Evolutionary conservation across 2,329 filamentous ascomycete genomes (phyloP), one percentile per base, ranked within the genome.

Genomic region (Arthrobotrys sinensis): DNA sequence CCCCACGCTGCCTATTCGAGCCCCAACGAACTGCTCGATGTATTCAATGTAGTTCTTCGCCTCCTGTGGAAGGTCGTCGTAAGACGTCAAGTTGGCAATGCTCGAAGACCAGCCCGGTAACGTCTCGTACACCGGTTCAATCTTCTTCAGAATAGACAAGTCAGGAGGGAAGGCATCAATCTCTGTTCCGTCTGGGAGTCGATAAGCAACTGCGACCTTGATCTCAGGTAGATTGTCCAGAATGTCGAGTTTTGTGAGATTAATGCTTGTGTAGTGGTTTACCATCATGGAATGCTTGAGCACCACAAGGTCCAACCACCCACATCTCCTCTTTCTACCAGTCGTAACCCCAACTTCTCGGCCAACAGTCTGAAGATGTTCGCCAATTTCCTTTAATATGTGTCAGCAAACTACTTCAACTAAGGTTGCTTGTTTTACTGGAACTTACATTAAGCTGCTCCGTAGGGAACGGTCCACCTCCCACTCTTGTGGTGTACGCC

Each of bases 181-280:
- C 69, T 85, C 85, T 82, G 88, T 82, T 34, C 86, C 87, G 46
- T 84, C 82, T 46, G 85, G 83, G 66, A 86, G 83, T 81, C 87
- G 87, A 85, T 97, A 97, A 1, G 89, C 90, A 12, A 91, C 89
- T 16, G 91, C 92, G 63, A 93, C 87, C 84, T 94, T 92, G 85
- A 96, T 88, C 82, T 90, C 90, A 8, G 89, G 87, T 83, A 97
- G 93, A 36, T 89, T 89, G 83, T 94, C 92, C 14, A 94, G 87
- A 43, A 93, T 87, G 81, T 93, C 91, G 21, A 92, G 87, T 84
- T 89, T 90, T 12, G 88, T 90, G 46, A 90, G 82, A 81, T 90
- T 90, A 65, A 90, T 83, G 52, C 86, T 84, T 0, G 89, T 90
- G 85, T 92, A 92, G 85, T 91, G 87, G 85, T 92, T 92, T 83